phyloP scores from a whole-genome alignment of 176 grass and related monocot species.

The Aegilops speltoides region DNA sequence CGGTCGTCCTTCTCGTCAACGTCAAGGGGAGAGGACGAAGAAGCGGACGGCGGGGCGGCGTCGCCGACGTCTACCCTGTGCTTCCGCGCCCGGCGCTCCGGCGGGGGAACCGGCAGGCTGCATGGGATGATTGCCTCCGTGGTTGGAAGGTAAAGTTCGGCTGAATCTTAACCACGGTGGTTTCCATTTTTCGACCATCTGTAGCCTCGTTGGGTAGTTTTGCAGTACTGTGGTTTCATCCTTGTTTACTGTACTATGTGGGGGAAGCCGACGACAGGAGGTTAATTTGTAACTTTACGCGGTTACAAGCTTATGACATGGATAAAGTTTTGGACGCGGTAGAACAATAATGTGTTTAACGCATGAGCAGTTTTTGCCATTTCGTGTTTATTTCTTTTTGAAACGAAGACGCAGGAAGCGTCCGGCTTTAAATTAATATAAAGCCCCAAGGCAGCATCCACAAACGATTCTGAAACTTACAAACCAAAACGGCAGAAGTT shows the following conservation, averaged over 20 bases:
- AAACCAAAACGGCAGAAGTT: too few species aligned
- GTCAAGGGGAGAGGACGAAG: slow-evolving; percentile 37
- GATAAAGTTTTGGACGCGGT: background rate
- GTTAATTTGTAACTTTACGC: background rate
- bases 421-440: too few species aligned
- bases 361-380: background rate
- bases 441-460: too few species aligned
- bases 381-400: background rate
- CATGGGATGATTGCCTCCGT: slow-evolving; percentile 33
- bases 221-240: background rate
- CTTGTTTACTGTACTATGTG: background rate
- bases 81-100: slow-evolving; percentile 34
- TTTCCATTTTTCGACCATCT: background rate
- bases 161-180: background rate
- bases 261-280: background rate
- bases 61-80: slow-evolving; percentile 35
- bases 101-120: slow-evolving; percentile 11
- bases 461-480: too few species aligned
- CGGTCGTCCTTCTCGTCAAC: slow-evolving; percentile 53
- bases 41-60: background rate
- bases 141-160: slow-evolving; percentile 22
- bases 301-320: background rate
- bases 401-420: too few species aligned
- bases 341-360: background rate
- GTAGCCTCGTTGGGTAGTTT: background rate